Evolutionary conservation across 495 filamentous ascomycete species (phyloP).

Genomic region (Lasiosphaeris hirsuta): DNA sequence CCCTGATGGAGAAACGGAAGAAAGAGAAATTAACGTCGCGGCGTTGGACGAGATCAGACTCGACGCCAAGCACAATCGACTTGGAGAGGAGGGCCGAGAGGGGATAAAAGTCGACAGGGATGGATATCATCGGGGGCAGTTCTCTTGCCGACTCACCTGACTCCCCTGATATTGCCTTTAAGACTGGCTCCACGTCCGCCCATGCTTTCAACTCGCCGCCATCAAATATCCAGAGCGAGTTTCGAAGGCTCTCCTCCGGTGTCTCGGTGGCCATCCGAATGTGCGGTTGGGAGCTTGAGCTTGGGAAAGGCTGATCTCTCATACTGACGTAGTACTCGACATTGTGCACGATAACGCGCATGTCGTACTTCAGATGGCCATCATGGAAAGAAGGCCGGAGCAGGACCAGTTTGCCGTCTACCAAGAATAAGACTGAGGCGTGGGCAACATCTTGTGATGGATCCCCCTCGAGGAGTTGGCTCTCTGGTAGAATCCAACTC

Average conservation of each 20-base stretch:
- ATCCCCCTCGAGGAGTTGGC: slow-evolving; percentile 86
- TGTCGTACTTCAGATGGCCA: slow-evolving; percentile 90
- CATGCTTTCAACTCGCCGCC: slow-evolving; percentile 78
- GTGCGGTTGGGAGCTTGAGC: slow-evolving; percentile 21
- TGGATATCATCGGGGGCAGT: slow-evolving; percentile 59
- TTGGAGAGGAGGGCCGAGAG: slow-evolving; percentile 80
- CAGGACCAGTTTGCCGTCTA: slow-evolving; percentile 93
- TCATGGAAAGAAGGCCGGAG: slow-evolving; percentile 77
- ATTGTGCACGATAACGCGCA: slow-evolving; percentile 92
- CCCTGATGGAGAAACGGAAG: slow-evolving; percentile 77
- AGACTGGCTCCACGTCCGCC: slow-evolving; percentile 85
- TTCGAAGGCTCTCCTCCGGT: slow-evolving; percentile 58
- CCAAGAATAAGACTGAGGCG: slow-evolving; percentile 88
- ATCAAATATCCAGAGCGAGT: slow-evolving; percentile 95
- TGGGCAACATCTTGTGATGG: slow-evolving; percentile 94
- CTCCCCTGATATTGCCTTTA: slow-evolving; percentile 64
- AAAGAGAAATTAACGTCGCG: slow-evolving; percentile 85
- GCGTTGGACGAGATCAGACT: slow-evolving; percentile 86
- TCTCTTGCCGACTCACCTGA: slow-evolving; percentile 54
- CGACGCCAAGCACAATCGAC: slow-evolving; percentile 84
- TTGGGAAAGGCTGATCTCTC: slow-evolving; percentile 69
- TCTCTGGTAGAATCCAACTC: slow-evolving; percentile 92
- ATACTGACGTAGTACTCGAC: slow-evolving; percentile 93
- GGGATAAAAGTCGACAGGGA: slow-evolving; percentile 86
- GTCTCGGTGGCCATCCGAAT: slow-evolving; percentile 24